These are phyloP conservation scores for Leptographium galeiforme DNA, from an alignment of 2,329 filamentous ascomycete species.

Conservation along the genomic window DNA sequence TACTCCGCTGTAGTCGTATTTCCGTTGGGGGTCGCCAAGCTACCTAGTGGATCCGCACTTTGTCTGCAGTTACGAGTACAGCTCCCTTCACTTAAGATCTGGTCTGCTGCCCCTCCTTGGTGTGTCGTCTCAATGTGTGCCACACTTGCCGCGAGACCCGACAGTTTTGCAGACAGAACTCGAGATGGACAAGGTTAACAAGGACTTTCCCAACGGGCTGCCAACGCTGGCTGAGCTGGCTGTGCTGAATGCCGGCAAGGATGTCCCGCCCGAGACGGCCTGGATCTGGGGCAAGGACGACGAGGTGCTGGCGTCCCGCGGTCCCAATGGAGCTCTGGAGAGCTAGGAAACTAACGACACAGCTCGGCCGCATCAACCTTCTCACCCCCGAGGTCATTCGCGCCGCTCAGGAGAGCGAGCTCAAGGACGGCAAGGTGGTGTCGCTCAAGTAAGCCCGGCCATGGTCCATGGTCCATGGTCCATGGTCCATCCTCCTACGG, in stretches of 20 bases:
- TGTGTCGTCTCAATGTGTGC: too few species aligned
- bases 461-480: too few species aligned
- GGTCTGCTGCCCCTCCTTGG: too few species aligned
- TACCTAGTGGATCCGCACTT: too few species aligned
- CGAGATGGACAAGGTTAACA: conserved; percentile 2
- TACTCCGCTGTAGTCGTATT: too few species aligned
- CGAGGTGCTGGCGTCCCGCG: background rate
- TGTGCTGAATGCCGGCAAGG: conserved; percentile 2
- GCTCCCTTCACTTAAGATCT: too few species aligned
- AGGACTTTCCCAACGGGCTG: conserved; percentile 3
- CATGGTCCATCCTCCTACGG: too few species aligned
- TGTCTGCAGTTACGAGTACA: too few species aligned
- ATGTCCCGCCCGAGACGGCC: conserved; percentile 5
- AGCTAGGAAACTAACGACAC: background rate
- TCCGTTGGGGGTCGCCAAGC: too few species aligned
- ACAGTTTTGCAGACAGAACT: background rate
- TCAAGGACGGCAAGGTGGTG: background rate
- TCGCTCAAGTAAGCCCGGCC: background rate
- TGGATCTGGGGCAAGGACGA: conserved; percentile 7
- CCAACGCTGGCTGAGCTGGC: conserved; percentile 5
- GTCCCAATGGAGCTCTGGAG: too few species aligned
- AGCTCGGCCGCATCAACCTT: conserved; percentile 33
- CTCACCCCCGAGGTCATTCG: conserved; percentile 29
- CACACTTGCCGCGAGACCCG: too few species aligned
- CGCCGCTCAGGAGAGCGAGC: conserved; percentile 29